Evolutionary conservation across 208 protist genomes (phyloP).

Genomic region (Trypanosoma conorhini): DNA sequence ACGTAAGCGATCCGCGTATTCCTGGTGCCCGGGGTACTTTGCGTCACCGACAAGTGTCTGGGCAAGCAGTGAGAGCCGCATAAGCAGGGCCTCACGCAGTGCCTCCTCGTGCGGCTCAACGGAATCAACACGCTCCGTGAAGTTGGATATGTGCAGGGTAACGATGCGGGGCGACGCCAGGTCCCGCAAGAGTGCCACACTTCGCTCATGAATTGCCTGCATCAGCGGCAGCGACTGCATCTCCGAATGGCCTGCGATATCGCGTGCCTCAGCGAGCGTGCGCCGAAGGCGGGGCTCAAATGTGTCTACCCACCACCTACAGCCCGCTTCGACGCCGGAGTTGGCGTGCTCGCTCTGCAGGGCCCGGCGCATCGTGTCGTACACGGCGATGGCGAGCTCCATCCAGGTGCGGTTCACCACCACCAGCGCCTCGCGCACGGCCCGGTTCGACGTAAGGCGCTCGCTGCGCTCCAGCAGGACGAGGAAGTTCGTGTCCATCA

Average conservation of each 20-base stretch:
- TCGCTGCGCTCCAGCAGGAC: slow-evolving; percentile 79
- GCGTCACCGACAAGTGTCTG: slow-evolving; percentile 54
- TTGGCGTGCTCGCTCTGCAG: slow-evolving; percentile 37
- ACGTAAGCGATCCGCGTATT: slow-evolving; percentile 66
- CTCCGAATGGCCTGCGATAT: neutral
- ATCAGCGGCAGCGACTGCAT: slow-evolving; percentile 12
- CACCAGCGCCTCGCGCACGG: slow-evolving; percentile 68
- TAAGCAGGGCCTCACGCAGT: slow-evolving; percentile 60
- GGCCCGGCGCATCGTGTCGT: slow-evolving; percentile 52
- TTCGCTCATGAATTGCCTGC: slow-evolving; percentile 29
- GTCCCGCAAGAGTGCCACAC: slow-evolving; percentile 35
- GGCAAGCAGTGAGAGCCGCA: slow-evolving; percentile 51
- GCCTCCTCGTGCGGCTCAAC: slow-evolving; percentile 56
- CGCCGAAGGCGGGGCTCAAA: slow-evolving; percentile 27
- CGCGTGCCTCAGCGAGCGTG: slow-evolving; percentile 31
- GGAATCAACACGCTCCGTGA: slow-evolving; percentile 71
- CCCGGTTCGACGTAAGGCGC: slow-evolving; percentile 42
- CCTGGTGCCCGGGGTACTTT: slow-evolving; percentile 43
- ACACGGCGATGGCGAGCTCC: slow-evolving; percentile 57
- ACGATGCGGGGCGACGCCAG: slow-evolving; percentile 54
- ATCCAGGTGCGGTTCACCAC: slow-evolving; percentile 78
- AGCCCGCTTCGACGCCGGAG: slow-evolving; percentile 47
- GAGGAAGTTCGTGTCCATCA: slow-evolving; percentile 90
- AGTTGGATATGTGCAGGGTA: slow-evolving; percentile 68
- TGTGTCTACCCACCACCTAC: slow-evolving; percentile 36